These are phyloP conservation scores for Pharus latifolius DNA, from an alignment of 176 grass and related monocot genomes.

Conservation along the genomic window DNA sequence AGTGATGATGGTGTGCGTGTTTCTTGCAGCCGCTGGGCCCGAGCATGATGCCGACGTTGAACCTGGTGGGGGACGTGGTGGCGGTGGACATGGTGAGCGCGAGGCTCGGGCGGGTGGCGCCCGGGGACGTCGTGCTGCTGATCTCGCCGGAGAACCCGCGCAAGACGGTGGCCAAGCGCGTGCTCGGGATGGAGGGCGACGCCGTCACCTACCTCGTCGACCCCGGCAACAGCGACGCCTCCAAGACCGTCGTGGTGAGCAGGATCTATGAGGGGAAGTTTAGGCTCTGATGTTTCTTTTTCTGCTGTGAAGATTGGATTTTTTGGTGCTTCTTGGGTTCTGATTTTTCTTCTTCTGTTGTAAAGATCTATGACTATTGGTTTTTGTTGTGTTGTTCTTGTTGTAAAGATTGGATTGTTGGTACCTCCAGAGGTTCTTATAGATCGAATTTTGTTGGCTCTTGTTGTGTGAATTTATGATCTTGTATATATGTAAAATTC, in stretches of 20 bases:
- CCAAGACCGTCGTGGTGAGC: slow-evolving; percentile 56
- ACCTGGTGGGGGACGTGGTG: slow-evolving; percentile 62
- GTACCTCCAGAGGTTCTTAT: no score
- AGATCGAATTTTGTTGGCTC: not conserved
- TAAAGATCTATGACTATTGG: not conserved
- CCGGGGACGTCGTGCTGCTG: slow-evolving; percentile 61
- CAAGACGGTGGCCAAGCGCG: slow-evolving; percentile 52
- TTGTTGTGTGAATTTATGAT: no score
- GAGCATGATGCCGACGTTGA: slow-evolving; percentile 84
- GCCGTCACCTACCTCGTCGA: slow-evolving; percentile 55
- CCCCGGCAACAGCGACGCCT: slow-evolving; percentile 22
- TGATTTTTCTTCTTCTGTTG: no score
- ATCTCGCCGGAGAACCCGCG: slow-evolving; percentile 71
- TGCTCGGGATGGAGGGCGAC: slow-evolving; percentile 53
- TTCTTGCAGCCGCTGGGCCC: slow-evolving; percentile 12
- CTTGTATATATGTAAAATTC: not conserved
- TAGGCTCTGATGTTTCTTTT: not conserved
- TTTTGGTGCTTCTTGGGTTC: no score
- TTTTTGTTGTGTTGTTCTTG: not conserved
- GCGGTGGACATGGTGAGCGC: slow-evolving; percentile 42
- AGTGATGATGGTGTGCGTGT: not conserved
- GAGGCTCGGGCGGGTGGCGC: slow-evolving; percentile 12
- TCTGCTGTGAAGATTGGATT: not conserved
- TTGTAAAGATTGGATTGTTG: not conserved
- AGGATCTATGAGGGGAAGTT: not conserved